These are phyloP conservation scores for Aurinia saxatilis DNA, from an alignment of 345 rosid species.

Conservation along the genomic window DNA sequence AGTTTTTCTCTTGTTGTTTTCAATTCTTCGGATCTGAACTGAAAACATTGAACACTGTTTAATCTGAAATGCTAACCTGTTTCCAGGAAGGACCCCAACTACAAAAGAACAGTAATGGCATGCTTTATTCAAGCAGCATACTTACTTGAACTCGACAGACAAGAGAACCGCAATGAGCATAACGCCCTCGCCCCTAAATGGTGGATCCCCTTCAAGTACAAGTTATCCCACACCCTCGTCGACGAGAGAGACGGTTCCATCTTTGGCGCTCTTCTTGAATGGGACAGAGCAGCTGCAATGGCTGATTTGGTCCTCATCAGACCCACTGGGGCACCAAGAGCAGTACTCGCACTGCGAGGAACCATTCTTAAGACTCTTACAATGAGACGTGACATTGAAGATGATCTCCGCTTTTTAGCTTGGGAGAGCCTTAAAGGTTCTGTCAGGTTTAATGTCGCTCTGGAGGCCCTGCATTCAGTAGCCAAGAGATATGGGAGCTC, in stretches of 20 bases:
- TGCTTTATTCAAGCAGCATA: conserved; percentile 96
- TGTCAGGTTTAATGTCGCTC: conserved; percentile 64
- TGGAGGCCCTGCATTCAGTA: conserved; percentile 52
- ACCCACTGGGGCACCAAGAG: conserved; percentile 90
- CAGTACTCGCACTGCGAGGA: conserved; percentile 75
- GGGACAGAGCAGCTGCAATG: conserved; percentile 86
- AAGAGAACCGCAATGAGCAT: conserved; percentile 58
- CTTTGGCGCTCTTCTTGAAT: conserved; percentile 83
- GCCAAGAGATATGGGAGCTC: conserved; percentile 71
- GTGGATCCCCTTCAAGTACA: conserved; percentile 95
- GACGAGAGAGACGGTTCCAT: conserved; percentile 85
- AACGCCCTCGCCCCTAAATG: conserved; percentile 86
- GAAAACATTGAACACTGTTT: too few species aligned
- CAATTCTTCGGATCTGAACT: conserved; percentile 1
- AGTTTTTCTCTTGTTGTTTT: background rate
- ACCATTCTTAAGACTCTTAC: conserved; percentile 79
- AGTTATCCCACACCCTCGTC: conserved; percentile 50
- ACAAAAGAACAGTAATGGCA: conserved; percentile 83
- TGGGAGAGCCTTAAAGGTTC: conserved; percentile 98
- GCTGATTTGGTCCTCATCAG: conserved; percentile 71
- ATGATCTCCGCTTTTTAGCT: conserved; percentile 90
- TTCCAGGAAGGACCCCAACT: conserved; percentile 80
- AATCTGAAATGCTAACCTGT: too few species aligned
- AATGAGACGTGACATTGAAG: conserved; percentile 74
- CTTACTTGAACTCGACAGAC: conserved; percentile 87